Evolutionary conservation across 768 basidiomycete species (phyloP).

Genomic region (Asterophora lycoperdoides): DNA sequence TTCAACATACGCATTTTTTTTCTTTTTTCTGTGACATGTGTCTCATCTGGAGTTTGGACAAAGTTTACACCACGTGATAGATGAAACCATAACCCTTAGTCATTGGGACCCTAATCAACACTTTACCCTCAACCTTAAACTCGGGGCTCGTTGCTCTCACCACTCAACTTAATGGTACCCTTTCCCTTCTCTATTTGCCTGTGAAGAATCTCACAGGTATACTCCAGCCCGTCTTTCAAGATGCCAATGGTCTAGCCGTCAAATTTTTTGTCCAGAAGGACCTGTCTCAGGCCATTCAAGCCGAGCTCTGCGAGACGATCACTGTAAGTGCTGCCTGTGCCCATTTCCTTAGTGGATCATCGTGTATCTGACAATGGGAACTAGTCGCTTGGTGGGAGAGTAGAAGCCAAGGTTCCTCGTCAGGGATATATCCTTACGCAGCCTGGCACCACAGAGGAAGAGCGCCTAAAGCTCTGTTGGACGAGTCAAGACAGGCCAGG

Average conservation of each 20-base stretch:
- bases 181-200: background rate
- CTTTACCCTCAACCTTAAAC: conserved; percentile 48
- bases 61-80: conserved; percentile 16
- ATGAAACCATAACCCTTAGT: conserved; percentile 32
- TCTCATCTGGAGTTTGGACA: too few species aligned
- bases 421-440: conserved; percentile 73
- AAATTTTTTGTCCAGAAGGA: conserved; percentile 88
- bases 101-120: conserved; percentile 29
- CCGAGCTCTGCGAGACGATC: conserved; percentile 70
- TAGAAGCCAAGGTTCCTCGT: conserved; percentile 74
- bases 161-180: conserved; percentile 14
- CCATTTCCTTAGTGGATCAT: background rate
- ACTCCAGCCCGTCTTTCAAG: conserved; percentile 67
- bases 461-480: conserved; percentile 76
- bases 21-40: too few species aligned
- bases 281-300: conserved; percentile 60
- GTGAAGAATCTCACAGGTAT: background rate
- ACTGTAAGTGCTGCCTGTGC: conserved; percentile 40
- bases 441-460: conserved; percentile 63
- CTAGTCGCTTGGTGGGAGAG: conserved; percentile 70
- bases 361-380: conserved; percentile 4
- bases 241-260: conserved; percentile 58
- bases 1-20: too few species aligned
- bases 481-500: conserved; percentile 64
- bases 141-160: conserved; percentile 30